These are phyloP conservation scores for Fusarium hostae DNA, from an alignment of 2,329 filamentous ascomycete species.

Conservation along the genomic window DNA sequence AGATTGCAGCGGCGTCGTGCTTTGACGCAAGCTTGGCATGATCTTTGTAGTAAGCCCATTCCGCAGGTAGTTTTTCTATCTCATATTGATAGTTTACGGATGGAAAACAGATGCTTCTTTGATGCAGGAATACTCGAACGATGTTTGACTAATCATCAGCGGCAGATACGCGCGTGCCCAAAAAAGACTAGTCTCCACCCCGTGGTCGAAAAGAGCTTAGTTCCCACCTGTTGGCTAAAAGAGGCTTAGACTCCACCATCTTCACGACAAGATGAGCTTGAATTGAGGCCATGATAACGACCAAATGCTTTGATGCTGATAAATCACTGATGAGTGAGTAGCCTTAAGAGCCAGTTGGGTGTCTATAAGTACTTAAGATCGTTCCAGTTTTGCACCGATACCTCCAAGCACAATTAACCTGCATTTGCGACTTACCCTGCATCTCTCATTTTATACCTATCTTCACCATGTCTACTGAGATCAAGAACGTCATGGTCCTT, in stretches of 20 bases:
- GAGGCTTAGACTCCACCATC: conserved; percentile 13
- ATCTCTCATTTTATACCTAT: not conserved
- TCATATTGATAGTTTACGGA: not conserved
- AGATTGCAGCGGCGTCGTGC: conserved; percentile 11
- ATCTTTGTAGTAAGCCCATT: not conserved
- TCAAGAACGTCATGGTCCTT: conserved; percentile 2
- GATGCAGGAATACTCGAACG: not conserved
- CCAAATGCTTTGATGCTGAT: not conserved
- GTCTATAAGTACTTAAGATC: not conserved
- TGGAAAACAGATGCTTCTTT: not conserved
- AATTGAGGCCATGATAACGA: not conserved
- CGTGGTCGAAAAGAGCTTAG: accelerated
- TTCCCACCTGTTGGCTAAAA: not conserved
- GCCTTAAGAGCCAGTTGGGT: accelerated
- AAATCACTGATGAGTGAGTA: accelerated
- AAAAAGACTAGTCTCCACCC: not conserved
- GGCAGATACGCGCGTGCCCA: not conserved
- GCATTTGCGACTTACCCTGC: not conserved
- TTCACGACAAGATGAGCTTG: not conserved
- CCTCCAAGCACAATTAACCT: accelerated
- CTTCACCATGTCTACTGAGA: not conserved
- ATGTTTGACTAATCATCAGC: not conserved
- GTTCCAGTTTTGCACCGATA: accelerated
- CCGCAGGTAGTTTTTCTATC: not conserved
- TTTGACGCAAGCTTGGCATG: conserved; percentile 1